These are phyloP conservation scores for Magnusiomyces suaveolens DNA, from an alignment of 1,139 yeast genomes.

Conservation along the genomic window DNA sequence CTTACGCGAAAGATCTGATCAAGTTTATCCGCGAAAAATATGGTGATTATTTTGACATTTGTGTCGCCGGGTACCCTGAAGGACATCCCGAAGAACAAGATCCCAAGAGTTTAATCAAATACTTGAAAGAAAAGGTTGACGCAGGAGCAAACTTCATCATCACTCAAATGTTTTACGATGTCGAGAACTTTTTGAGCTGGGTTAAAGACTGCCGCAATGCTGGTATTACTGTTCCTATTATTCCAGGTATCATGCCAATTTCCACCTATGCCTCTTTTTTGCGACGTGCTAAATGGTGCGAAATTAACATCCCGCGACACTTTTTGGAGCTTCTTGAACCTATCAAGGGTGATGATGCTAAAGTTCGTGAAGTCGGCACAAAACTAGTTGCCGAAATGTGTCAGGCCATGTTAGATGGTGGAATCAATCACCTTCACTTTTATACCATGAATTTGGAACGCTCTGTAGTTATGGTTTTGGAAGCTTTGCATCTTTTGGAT, in stretches of 20 bases:
- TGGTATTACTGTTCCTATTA: constrained; percentile 80
- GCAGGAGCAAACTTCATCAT: constrained; percentile 89
- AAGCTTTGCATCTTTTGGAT: constrained; percentile 49
- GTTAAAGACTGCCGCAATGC: constrained; percentile 56
- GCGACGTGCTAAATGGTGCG: constrained; percentile 93
- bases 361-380: constrained; percentile 81
- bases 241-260: constrained; percentile 98
- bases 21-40: constrained; percentile 57
- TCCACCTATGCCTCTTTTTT: constrained; percentile 86
- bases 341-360: constrained; percentile 79
- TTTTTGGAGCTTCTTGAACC: constrained; percentile 68
- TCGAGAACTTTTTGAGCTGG: constrained; percentile 76
- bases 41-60: constrained; percentile 74
- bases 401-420: constrained; percentile 55
- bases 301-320: constrained; percentile 64
- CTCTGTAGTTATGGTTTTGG: constrained; percentile 82
- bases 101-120: constrained; percentile 46
- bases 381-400: constrained; percentile 81
- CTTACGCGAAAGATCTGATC: constrained; percentile 73
- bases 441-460: constrained; percentile 94
- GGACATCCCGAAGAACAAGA: constrained; percentile 92
- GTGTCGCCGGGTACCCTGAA: constrained; percentile 93
- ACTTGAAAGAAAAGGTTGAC: constrained; percentile 77
- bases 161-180: constrained; percentile 91
- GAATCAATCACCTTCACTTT: constrained; percentile 82